Conservation (phyloP, 2,329 filamentous ascomycete species). For the Scedosporium boydii region DNA sequence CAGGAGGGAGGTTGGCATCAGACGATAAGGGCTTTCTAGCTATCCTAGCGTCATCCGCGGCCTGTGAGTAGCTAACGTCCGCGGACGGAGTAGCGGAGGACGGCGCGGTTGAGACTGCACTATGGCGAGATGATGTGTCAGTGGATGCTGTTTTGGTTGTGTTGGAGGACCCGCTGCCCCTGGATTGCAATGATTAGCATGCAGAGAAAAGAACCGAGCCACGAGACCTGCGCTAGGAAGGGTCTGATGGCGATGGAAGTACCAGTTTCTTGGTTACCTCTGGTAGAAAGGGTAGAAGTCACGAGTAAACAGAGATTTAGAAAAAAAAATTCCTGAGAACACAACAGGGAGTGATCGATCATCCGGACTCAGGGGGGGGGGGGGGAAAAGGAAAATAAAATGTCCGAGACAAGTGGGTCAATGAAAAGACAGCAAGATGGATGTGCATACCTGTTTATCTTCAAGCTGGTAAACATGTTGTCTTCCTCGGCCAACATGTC, state of each 20-base stretch:
- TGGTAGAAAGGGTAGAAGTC: not conserved
- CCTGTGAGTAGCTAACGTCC: slow-evolving; percentile 7
- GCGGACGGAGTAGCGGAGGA: slow-evolving; percentile 37
- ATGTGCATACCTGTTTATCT: slow-evolving; percentile 41
- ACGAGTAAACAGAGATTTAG: not conserved
- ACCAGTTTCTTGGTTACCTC: not conserved
- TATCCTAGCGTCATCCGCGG: not conserved
- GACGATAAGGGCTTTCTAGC: slow-evolving; percentile 22
- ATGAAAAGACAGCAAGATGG: slow-evolving; percentile 8
- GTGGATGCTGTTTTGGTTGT: slow-evolving; percentile 50
- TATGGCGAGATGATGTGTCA: slow-evolving; percentile 53
- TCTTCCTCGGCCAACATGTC: slow-evolving; percentile 38
- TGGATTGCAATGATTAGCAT: not conserved
- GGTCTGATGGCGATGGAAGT: not conserved
- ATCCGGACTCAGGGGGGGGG: not conserved
- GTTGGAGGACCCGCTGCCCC: slow-evolving; percentile 41
- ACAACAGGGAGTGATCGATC: not conserved
- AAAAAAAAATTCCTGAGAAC: not conserved
- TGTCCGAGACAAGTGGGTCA: not conserved
- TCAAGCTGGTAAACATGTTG: slow-evolving; percentile 49
- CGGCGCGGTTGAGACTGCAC: slow-evolving; percentile 51
- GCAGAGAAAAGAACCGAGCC: not conserved
- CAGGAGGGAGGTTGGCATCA: slow-evolving; percentile 29
- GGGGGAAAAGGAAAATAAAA: slow-evolving; percentile 3
- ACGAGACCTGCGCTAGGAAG: not conserved